These are phyloP conservation scores for Calocybe gambosa DNA, from an alignment of 1,284 basidiomycete species.

Conservation along the genomic window DNA sequence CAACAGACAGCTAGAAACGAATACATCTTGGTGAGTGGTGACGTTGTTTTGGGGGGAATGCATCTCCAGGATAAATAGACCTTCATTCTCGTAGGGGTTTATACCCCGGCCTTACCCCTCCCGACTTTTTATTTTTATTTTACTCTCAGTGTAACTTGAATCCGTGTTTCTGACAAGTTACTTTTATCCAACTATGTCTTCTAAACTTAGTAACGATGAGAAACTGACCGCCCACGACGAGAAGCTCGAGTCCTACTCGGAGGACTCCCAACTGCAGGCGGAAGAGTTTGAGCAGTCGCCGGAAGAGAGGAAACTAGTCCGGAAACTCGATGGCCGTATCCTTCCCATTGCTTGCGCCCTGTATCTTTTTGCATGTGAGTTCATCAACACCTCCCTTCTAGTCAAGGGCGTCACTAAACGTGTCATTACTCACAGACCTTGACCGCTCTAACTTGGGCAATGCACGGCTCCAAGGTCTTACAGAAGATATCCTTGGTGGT, in stretches of 20 bases:
- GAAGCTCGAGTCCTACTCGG: conserved; percentile 17
- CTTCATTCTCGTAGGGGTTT: neutral
- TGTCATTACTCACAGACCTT: conserved; percentile 38
- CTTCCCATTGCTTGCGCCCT: conserved; percentile 65
- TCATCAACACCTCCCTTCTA: neutral
- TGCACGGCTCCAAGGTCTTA: conserved; percentile 65
- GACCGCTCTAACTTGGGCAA: conserved; percentile 75
- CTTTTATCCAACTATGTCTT: conserved; percentile 7
- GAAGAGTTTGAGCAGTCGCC: conserved; percentile 12
- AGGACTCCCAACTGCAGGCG: conserved; percentile 8
- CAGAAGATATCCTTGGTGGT: conserved; percentile 56
- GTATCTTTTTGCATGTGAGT: conserved; percentile 71
- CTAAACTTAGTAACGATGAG: conserved; percentile 6
- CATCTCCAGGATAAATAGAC: conserved; percentile 14
- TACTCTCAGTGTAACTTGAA: neutral
- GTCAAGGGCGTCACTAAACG: neutral
- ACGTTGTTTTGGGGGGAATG: conserved; percentile 8
- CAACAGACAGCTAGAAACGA: conserved; percentile 15
- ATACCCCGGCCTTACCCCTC: conserved; percentile 4
- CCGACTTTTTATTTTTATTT: neutral
- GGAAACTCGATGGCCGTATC: conserved; percentile 63
- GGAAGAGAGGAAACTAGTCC: conserved; percentile 54
- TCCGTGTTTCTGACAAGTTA: neutral
- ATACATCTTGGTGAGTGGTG: conserved; percentile 26
- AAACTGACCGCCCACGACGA: conserved; percentile 15